Evolutionary conservation across 2,329 filamentous ascomycete genomes (phyloP).

Genomic region (Aspergillus thermomutatus): DNA sequence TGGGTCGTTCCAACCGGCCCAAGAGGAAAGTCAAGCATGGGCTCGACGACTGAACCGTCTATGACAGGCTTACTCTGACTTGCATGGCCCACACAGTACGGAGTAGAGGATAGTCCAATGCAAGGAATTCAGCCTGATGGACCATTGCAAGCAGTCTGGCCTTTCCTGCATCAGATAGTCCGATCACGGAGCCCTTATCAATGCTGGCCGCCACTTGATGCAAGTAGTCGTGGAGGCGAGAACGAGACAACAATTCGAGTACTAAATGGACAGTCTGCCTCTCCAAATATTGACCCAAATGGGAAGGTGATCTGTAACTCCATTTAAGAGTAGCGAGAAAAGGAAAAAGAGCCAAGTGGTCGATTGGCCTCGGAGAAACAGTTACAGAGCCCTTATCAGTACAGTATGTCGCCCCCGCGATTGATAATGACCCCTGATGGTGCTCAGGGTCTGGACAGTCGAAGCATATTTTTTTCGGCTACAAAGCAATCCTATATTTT

Average conservation of each 20-base stretch:
- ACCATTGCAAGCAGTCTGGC: neutral
- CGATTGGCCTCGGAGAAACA: too few species aligned
- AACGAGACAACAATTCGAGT: neutral
- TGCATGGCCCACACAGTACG: neutral
- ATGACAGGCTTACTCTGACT: too few species aligned
- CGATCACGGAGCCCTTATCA: neutral
- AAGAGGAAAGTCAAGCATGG: neutral
- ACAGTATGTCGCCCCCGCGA: neutral
- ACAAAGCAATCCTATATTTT: too few species aligned
- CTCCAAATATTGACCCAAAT: neutral
- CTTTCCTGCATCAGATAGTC: neutral
- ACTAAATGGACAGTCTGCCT: neutral
- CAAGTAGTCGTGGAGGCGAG: neutral
- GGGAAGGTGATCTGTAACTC: neutral
- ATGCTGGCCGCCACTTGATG: neutral
- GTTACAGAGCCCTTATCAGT: neutral
- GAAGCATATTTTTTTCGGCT: too few species aligned
- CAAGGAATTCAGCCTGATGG: neutral
- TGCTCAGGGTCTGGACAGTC: too few species aligned
- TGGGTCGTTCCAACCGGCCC: neutral
- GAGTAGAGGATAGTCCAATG: neutral
- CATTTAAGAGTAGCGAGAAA: neutral
- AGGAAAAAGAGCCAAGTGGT: neutral
- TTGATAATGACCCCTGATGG: too few species aligned
- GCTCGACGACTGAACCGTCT: neutral